A percentile compares a stretch with the other conserved stretches of the same genome.
phyloP scores from a whole-genome alignment of 106 monocot species.

The Allium cepa region DNA sequence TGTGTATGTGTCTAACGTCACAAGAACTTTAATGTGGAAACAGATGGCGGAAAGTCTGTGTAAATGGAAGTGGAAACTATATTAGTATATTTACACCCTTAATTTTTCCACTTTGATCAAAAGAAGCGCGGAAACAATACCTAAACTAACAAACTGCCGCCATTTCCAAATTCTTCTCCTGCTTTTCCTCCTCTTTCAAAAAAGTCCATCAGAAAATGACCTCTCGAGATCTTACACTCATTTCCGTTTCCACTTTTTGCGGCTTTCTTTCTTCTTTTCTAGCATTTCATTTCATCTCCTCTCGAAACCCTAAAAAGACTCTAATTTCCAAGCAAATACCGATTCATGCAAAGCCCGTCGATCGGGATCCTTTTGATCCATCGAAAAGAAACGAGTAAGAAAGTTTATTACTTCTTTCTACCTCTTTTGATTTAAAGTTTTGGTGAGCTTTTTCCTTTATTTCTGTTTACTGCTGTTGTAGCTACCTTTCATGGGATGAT shows the following conservation, averaged over 20 bases:
- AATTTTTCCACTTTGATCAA: too few relatives aligned
- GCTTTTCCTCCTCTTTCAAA: background rate
- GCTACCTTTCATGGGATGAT: slow-evolving; percentile 93
- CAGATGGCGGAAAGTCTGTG: too few relatives aligned
- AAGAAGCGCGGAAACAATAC: too few relatives aligned
- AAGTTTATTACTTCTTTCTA: background rate
- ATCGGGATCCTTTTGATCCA: slow-evolving; percentile 60
- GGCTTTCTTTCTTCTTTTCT: slow-evolving; percentile 38
- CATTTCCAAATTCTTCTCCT: background rate
- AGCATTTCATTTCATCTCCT: slow-evolving; percentile 30
- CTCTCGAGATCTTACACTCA: slow-evolving; percentile 35
- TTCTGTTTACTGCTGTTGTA: slow-evolving; percentile 3
- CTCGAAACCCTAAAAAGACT: slow-evolving; percentile 13
- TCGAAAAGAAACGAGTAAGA: slow-evolving; percentile 71
- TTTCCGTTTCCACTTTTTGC: slow-evolving; percentile 40
- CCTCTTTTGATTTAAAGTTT: background rate
- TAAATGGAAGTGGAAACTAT: too few relatives aligned
- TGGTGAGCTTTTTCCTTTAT: background rate
- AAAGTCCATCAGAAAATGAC: slow-evolving; percentile 6
- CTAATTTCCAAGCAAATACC: slow-evolving; percentile 9
- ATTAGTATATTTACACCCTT: too few relatives aligned
- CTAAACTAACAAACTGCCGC: background rate
- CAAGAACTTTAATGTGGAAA: too few relatives aligned
- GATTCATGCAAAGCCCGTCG: slow-evolving; percentile 1
- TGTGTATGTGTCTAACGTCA: too few relatives aligned